Evolutionary conservation across 2,329 filamentous ascomycete genomes (phyloP).

Genomic region (Alternaria consortialis): DNA sequence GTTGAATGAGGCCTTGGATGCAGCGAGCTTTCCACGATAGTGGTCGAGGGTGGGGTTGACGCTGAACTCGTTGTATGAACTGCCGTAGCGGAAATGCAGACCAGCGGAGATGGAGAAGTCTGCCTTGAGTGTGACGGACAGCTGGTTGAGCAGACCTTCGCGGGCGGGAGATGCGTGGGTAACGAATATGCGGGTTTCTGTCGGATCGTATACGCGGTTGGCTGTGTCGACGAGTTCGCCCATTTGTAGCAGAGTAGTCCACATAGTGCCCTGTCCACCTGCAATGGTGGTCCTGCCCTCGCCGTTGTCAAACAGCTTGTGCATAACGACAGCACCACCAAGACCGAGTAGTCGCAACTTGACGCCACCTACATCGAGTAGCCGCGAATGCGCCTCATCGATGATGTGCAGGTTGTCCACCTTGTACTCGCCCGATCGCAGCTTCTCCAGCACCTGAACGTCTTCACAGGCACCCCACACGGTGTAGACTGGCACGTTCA

Average conservation of each 20-base stretch:
- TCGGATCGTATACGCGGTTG: conserved; percentile 97
- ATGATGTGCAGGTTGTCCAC: conserved; percentile 97
- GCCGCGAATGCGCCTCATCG: conserved; percentile 94
- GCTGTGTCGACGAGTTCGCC: conserved; percentile 97
- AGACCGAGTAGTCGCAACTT: conserved; percentile 94
- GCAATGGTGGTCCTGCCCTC: conserved; percentile 98
- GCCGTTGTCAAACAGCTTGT: conserved; percentile 99
- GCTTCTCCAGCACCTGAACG: conserved; percentile 96
- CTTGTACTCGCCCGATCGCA: conserved; percentile 97
- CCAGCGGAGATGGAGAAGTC: conserved; percentile 98
- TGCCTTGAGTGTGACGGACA: conserved; percentile 95
- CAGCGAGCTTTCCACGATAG: conserved; percentile 97
- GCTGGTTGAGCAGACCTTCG: conserved; percentile 95
- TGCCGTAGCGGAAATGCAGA: conserved; percentile 97
- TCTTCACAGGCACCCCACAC: conserved; percentile 99
- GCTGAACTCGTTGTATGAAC: conserved; percentile 99
- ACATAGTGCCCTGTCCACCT: conserved; percentile 98
- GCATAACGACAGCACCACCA: conserved; percentile 97
- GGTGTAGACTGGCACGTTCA: conserved; percentile 97
- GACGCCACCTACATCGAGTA: conserved; percentile 93
- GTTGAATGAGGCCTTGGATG: conserved; percentile 97
- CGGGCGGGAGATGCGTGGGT: conserved; percentile 96
- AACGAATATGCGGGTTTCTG: conserved; percentile 94
- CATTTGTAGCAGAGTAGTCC: conserved; percentile 98
- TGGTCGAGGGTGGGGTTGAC: conserved; percentile 98